These are phyloP conservation scores for Hypericum perforatum DNA, from an alignment of 345 rosid genomes.

Conservation along the genomic window DNA sequence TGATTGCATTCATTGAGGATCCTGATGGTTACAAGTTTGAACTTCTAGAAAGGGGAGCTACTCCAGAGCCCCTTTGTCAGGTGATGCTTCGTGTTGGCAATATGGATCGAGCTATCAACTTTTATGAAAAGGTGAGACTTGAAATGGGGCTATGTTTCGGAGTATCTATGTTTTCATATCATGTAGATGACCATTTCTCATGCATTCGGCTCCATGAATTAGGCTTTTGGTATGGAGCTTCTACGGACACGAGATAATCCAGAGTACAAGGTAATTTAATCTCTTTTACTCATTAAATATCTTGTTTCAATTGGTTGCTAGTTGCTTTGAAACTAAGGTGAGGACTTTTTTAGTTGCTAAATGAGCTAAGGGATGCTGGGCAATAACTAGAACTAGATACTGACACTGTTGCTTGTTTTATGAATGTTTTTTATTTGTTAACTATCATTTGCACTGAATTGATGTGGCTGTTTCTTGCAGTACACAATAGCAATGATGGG, in stretches of 20 bases:
- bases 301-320: neutral
- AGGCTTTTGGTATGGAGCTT: constrained; percentile 23
- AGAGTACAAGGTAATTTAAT: constrained; percentile 7
- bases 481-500: constrained; percentile 10
- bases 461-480: constrained; percentile 7
- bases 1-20: neutral
- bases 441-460: neutral
- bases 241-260: constrained; percentile 14
- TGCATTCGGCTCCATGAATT: too few species aligned
- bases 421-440: neutral
- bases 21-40: constrained; percentile 4
- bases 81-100: constrained; percentile 5
- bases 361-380: too few species aligned
- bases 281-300: neutral
- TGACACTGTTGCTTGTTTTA: neutral
- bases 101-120: neutral
- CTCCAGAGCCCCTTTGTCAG: constrained; percentile 2
- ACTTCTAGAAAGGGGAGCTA: neutral
- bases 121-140: neutral
- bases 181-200: too few species aligned
- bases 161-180: too few species aligned
- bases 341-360: too few species aligned
- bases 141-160: neutral
- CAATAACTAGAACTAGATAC: too few species aligned
- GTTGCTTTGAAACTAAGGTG: too few species aligned